Percentiles rank a stretch among this genome's conserved stretches.
These are phyloP conservation scores for Gynochthodes officinalis DNA, from an alignment of 257 asterid genomes.

Conservation along the genomic window DNA sequence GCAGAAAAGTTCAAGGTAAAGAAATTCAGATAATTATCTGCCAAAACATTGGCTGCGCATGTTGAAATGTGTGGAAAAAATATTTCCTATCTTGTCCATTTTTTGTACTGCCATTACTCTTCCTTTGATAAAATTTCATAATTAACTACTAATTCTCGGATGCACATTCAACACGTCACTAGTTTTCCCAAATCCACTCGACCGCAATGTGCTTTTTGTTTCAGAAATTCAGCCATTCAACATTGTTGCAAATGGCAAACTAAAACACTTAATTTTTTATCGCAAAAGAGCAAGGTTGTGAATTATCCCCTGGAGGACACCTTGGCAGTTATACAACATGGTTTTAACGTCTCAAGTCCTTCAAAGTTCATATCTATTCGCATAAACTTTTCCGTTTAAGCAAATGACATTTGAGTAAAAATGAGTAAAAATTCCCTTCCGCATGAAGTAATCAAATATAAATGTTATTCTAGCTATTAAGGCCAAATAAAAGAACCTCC, in stretches of 20 bases:
- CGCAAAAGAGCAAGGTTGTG: no score
- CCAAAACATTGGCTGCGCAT: neutral
- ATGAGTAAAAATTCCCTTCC: neutral
- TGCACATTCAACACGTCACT: neutral
- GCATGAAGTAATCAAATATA: neutral
- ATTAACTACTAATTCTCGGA: neutral
- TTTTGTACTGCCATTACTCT: neutral
- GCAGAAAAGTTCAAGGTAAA: constrained; percentile 8
- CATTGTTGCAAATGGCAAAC: neutral
- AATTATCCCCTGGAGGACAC: neutral
- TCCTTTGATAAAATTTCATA: neutral
- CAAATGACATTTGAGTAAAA: neutral
- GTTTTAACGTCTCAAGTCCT: neutral
- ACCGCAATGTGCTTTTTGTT: neutral
- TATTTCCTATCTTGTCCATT: neutral
- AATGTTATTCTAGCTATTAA: neutral
- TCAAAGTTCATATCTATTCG: neutral
- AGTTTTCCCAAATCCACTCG: neutral
- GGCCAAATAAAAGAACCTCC: neutral
- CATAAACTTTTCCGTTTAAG: neutral
- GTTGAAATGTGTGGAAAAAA: no score
- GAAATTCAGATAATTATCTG: neutral
- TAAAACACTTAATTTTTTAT: neutral
- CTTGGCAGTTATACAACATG: neutral
- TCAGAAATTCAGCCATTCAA: neutral